Conservation (phyloP, 768 basidiomycete genomes). For the Glaciozyma martinii region DNA sequence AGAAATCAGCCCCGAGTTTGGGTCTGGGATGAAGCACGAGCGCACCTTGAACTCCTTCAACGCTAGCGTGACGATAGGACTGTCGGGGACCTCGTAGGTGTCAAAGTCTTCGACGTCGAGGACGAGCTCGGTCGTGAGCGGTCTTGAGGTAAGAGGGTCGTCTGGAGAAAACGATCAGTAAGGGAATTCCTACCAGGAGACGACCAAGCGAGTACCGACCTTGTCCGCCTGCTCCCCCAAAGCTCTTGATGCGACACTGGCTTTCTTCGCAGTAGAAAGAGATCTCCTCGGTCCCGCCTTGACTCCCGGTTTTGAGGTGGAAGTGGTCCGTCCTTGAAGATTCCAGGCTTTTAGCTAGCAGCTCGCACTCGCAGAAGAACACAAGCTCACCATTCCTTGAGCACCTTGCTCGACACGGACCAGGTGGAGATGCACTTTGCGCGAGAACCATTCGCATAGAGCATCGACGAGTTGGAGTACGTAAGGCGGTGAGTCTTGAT, state of each 20-base stretch:
- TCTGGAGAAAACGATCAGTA: no score
- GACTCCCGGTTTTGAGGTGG: slow-evolving; percentile 1
- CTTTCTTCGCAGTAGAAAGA: slow-evolving; percentile 17
- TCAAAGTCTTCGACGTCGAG: slow-evolving; percentile 25
- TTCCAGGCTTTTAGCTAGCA: no score
- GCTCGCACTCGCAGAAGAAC: neutral
- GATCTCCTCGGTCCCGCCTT: slow-evolving; percentile 22
- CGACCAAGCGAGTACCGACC: neutral
- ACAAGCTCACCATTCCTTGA: slow-evolving; percentile 21
- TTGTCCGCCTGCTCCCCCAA: slow-evolving; percentile 7
- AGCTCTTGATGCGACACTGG: slow-evolving; percentile 20
- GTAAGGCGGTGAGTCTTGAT: slow-evolving; percentile 29
- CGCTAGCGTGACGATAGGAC: slow-evolving; percentile 14
- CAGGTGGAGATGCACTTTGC: slow-evolving; percentile 15
- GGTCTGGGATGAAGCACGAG: neutral
- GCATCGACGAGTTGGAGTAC: slow-evolving; percentile 8
- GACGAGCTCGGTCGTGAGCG: slow-evolving; percentile 21
- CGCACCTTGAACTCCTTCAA: slow-evolving; percentile 26
- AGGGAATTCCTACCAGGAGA: no score
- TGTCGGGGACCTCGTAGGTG: slow-evolving; percentile 10
- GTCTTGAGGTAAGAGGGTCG: slow-evolving; percentile 4
- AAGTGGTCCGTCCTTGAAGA: slow-evolving; percentile 20
- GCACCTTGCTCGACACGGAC: slow-evolving; percentile 14
- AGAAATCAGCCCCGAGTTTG: no score
- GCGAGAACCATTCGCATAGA: slow-evolving; percentile 15